Base-by-base conservation (phyloP, 2,329 filamentous ascomycete genomes). In the Alternaria postmessia region DNA sequence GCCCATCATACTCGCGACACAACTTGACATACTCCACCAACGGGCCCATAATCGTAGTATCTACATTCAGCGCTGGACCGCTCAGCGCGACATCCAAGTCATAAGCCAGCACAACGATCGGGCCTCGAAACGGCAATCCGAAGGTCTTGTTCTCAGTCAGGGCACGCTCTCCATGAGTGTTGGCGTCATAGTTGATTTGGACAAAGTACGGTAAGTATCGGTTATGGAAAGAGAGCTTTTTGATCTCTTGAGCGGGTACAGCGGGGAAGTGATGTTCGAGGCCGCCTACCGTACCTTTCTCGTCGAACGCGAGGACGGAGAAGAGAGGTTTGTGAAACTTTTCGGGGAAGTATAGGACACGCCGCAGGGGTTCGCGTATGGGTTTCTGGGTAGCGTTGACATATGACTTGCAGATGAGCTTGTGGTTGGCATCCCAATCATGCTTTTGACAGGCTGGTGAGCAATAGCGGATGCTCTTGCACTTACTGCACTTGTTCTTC, bases 381-480 rank as follows among this genome's bases (percentile, higher is more conserved):
- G 5, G 3, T 36, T 46, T 41, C 20, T 46, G 11, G 18, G 32
- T 20, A 26, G 30, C 38, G 2, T 34, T 32, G 0, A 12, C 22
- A 20, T 51, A 61, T 7, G 26, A 11, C 18, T 57, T 60, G 62
- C 64, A 68, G 28, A 61, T 11, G 3, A 51, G 32, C 18, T 62
- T 65, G 56, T 68, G 64, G 5, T 28, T 3, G 5, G 30, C 8
- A 3, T 12, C 14, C 66, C 64, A 65, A 44, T 65, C 57, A 6
- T 3, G 24, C 7, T 38, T 44, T 42, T 68, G 64, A 43, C 59
- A 65, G 38, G 22, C 9, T 24, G 26, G 9, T 24, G 48, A 52
- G 61, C 66, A 68, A 46, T 67, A 67, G 53, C 43, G 43, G 44
- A 59, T 58, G n/a, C 38, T 54, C 11, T 61, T 63, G 54, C 59